A percentile compares a stretch with the other conserved stretches of the same genome.
Conservation (phyloP, 805 yeast genomes). For the Vanderwaltozyma yarrowii region DNA sequence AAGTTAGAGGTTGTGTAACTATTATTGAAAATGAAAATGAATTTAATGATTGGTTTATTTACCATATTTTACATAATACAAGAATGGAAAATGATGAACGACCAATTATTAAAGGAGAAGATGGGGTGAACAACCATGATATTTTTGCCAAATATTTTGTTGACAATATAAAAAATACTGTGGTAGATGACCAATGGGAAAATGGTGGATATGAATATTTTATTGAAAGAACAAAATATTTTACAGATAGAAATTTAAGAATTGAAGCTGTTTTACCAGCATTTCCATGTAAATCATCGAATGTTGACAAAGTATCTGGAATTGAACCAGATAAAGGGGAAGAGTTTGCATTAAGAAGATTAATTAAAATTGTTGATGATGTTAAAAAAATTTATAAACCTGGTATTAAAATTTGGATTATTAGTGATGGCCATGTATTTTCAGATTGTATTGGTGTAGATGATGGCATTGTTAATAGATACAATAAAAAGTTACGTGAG, state of each 20-base stretch:
- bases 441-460: conserved; percentile 56
- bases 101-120: conserved; percentile 5
- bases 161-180: conserved; percentile 37
- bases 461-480: conserved; percentile 42
- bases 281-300: conserved; percentile 57
- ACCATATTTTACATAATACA: conserved; percentile 29
- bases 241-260: conserved; percentile 37
- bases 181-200: conserved; percentile 40
- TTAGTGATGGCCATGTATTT: conserved; percentile 57
- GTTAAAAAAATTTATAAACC: conserved; percentile 39
- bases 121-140: conserved; percentile 16
- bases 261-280: conserved; percentile 54
- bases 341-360: conserved; percentile 33
- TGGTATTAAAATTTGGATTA: conserved; percentile 46
- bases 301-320: conserved; percentile 40
- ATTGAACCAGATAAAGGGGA: conserved; percentile 46
- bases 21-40: conserved; percentile 25
- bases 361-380: conserved; percentile 26
- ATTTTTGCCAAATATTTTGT: conserved; percentile 36
- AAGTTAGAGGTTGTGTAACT: conserved; percentile 32
- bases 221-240: conserved; percentile 34
- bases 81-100: conserved; percentile 20
- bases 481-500: conserved; percentile 36
- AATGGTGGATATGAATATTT: conserved; percentile 36
- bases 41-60: conserved; percentile 31